Evolutionary conservation across 1,284 basidiomycete species (phyloP).

Genomic region (Vanrija humicola): DNA sequence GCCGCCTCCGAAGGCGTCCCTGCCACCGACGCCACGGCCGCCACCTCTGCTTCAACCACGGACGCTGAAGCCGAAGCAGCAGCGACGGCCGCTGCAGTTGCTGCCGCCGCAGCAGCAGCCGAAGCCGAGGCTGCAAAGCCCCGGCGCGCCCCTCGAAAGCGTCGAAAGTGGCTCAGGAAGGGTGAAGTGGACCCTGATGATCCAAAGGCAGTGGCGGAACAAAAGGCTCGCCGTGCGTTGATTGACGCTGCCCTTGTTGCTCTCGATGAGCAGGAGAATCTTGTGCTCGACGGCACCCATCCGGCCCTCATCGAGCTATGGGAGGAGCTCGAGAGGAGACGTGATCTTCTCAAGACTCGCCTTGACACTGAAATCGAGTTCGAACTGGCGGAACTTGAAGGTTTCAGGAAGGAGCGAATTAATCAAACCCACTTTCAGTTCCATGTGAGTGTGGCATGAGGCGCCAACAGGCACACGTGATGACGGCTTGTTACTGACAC

Average conservation of each 20-base stretch:
- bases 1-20: no score
- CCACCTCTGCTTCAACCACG: neutral
- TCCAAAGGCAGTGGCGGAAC: slow-evolving; percentile 37
- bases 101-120: slow-evolving; percentile 1
- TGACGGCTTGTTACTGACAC: slow-evolving; percentile 1
- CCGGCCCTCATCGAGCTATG: slow-evolving; percentile 27
- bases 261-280: slow-evolving; percentile 31
- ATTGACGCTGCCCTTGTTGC: slow-evolving; percentile 28
- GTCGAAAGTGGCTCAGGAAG: slow-evolving; percentile 38
- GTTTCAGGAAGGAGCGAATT: no score
- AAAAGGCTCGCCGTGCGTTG: slow-evolving; percentile 20
- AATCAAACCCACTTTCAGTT: slow-evolving; percentile 16
- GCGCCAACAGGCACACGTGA: no score
- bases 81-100: neutral
- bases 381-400: no score
- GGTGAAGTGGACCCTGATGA: slow-evolving; percentile 48
- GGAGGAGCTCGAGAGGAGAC: slow-evolving; percentile 28
- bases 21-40: no score
- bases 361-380: no score
- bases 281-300: slow-evolving; percentile 24
- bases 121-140: slow-evolving; percentile 3
- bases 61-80: neutral
- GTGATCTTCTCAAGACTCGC: slow-evolving; percentile 2
- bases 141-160: slow-evolving; percentile 30
- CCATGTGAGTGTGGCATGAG: slow-evolving; percentile 20